phyloP scores from a whole-genome alignment of 441 rosid species.

The Gossypium trilobum region DNA sequence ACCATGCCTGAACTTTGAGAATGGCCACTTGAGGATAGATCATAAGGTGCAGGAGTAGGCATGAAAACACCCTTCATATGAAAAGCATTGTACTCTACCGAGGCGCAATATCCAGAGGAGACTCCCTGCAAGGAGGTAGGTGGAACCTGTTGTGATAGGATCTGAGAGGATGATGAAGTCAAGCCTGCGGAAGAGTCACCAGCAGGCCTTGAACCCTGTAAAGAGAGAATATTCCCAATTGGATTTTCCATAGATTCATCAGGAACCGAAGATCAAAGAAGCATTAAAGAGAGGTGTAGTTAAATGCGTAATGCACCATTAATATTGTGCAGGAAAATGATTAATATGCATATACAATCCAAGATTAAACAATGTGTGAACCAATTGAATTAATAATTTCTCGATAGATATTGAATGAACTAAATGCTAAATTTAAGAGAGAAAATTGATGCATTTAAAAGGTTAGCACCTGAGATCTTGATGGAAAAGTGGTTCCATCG shows the following conservation, averaged over 20 bases:
- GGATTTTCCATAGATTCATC: not conserved
- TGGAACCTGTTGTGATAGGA: conserved; percentile 49
- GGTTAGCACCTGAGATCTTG: conserved; percentile 73
- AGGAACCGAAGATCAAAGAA: conserved; percentile 9
- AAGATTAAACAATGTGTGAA: not conserved
- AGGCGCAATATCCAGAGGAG: conserved; percentile 45
- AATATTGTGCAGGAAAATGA: not conserved
- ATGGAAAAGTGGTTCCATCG: conserved; percentile 96
- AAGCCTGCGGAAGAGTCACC: conserved; percentile 45
- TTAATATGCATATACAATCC: not conserved
- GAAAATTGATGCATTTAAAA: conserved; percentile 11
- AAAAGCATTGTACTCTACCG: conserved; percentile 59
- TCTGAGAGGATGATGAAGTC: conserved; percentile 53
- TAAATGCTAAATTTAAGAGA: not conserved
- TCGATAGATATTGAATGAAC: not conserved
- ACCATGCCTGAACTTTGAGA: conserved; percentile 49
- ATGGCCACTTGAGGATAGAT: conserved; percentile 35
- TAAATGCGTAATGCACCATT: not conserved
- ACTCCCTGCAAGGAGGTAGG: conserved; percentile 54
- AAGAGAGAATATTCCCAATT: conserved; percentile 17
- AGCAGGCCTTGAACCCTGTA: conserved; percentile 65
- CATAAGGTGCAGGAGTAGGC: conserved; percentile 57
- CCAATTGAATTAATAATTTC: not conserved
- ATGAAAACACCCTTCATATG: conserved; percentile 68
- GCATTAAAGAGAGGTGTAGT: conserved; percentile 11